A percentile compares a stretch with the other conserved stretches of the same genome.
Conservation (phyloP, 306 rosid species). For the Corylus americana region DNA sequence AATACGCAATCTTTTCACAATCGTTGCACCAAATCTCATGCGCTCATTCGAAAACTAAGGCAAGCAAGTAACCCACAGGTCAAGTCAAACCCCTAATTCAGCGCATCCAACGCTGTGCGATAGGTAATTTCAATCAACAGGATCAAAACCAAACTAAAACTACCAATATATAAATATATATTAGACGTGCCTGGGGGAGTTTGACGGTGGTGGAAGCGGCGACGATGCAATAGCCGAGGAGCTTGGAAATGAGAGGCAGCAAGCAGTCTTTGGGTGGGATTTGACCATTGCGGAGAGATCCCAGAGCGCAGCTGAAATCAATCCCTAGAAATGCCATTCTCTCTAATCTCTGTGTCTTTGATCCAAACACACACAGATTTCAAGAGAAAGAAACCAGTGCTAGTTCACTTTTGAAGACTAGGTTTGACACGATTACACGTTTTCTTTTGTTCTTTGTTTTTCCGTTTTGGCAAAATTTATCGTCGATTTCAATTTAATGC, state of each 20-base stretch:
- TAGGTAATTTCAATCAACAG: constrained; percentile 15
- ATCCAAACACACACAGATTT: not conserved
- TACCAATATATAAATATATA: not conserved
- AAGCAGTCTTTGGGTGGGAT: constrained; percentile 84
- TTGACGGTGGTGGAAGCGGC: constrained; percentile 99
- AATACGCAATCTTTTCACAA: not conserved
- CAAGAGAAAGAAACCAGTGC: not conserved
- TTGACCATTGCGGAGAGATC: constrained; percentile 67
- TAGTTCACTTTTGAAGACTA: too few species aligned
- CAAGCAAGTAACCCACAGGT: not conserved
- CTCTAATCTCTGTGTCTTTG: constrained; percentile 6
- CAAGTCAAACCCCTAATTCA: not conserved
- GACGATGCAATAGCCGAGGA: constrained; percentile 93
- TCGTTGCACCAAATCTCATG: not conserved
- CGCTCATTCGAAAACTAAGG: not conserved
- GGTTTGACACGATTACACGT: too few species aligned
- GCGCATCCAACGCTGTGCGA: not conserved
- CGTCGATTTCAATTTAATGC: too few species aligned
- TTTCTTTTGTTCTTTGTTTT: too few species aligned
- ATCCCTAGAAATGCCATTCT: constrained; percentile 48
- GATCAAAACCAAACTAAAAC: not conserved
- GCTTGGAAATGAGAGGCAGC: constrained; percentile 91
- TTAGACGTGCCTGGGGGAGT: constrained; percentile 75
- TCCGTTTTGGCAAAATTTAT: too few species aligned
- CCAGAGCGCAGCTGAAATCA: constrained; percentile 70